Evolutionary conservation across 108 stramenopile genomes (phyloP).

Genomic region (Craspedostauros australis): DNA sequence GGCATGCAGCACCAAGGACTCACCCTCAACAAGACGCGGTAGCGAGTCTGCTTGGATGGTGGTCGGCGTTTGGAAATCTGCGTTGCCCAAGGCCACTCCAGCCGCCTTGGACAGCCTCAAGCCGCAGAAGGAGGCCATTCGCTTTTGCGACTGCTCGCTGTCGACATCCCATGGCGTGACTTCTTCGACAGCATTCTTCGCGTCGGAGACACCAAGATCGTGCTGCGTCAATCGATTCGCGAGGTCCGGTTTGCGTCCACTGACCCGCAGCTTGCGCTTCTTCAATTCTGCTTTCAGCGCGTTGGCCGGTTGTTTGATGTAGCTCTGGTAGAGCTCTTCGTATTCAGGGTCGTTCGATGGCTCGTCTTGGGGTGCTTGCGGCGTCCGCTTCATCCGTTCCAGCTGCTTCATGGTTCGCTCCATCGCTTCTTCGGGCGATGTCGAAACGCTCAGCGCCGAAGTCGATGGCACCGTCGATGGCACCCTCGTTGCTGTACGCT

Average conservation of each 20-base stretch:
- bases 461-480: background rate
- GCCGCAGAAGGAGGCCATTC: conserved; percentile 50
- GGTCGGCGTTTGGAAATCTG: conserved; percentile 54
- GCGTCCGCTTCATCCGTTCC: conserved; percentile 9
- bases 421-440: conserved; percentile 22
- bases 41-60: conserved; percentile 72
- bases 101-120: conserved; percentile 56
- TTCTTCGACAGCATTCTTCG: conserved; percentile 9
- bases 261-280: conserved; percentile 31
- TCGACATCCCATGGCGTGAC: background rate
- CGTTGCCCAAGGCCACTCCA: conserved; percentile 43
- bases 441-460: background rate
- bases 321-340: conserved; percentile 24
- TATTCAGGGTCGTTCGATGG: conserved; percentile 7
- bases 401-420: conserved; percentile 30
- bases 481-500: background rate
- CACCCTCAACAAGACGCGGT: conserved; percentile 35
- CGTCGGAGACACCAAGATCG: conserved; percentile 6
- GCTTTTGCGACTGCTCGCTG: background rate
- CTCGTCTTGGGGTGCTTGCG: background rate
- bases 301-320: conserved; percentile 40
- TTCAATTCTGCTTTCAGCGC: conserved; percentile 62
- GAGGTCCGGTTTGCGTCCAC: conserved; percentile 77
- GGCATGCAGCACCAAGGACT: conserved; percentile 70
- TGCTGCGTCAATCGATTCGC: conserved; percentile 43